A percentile compares a stretch with the other conserved stretches of the same genome.
Conservation (phyloP, 306 rosid species). For the Corylus heterophylla region DNA sequence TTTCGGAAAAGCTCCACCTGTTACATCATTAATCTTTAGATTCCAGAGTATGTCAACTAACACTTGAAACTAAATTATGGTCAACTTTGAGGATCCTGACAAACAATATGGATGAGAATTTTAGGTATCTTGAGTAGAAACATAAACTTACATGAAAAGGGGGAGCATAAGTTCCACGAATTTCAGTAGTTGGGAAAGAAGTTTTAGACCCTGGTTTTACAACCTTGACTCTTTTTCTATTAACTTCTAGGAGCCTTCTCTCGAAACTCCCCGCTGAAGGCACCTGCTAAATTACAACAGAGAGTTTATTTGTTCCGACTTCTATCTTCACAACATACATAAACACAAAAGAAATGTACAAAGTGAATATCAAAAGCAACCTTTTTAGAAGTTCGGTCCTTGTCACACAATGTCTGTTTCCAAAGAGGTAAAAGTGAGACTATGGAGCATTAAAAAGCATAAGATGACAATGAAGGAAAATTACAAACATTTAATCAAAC, state of each 20-base stretch:
- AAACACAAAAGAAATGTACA: slow-evolving; percentile 10
- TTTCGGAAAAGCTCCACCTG: slow-evolving; percentile 93
- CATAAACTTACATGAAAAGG: slow-evolving; percentile 85
- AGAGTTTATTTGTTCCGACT: slow-evolving; percentile 4
- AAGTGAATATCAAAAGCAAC: slow-evolving; percentile 33
- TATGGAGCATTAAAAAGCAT: neutral
- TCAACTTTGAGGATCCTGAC: neutral
- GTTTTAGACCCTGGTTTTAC: slow-evolving; percentile 94
- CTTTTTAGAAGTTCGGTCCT: slow-evolving; percentile 77
- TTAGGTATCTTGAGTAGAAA: neutral
- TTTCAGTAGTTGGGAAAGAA: slow-evolving; percentile 88
- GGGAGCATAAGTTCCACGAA: slow-evolving; percentile 91
- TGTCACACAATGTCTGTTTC: slow-evolving; percentile 81
- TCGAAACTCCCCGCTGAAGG: slow-evolving; percentile 69
- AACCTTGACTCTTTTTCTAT: slow-evolving; percentile 85
- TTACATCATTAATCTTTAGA: slow-evolving; percentile 15
- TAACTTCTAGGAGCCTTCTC: slow-evolving; percentile 80
- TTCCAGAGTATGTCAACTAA: neutral
- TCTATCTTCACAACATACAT: slow-evolving; percentile 1
- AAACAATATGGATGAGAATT: neutral
- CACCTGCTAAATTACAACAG: slow-evolving; percentile 47
- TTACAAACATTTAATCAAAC: neutral
- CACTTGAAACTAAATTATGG: too few species aligned
- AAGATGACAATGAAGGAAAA: neutral
- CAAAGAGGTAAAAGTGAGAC: slow-evolving; percentile 17